Percentiles rank a stretch among this genome's conserved stretches.
Evolutionary conservation across 2,329 filamentous ascomycete genomes (phyloP).

Genomic region (Hypoxylon sp.): DNA sequence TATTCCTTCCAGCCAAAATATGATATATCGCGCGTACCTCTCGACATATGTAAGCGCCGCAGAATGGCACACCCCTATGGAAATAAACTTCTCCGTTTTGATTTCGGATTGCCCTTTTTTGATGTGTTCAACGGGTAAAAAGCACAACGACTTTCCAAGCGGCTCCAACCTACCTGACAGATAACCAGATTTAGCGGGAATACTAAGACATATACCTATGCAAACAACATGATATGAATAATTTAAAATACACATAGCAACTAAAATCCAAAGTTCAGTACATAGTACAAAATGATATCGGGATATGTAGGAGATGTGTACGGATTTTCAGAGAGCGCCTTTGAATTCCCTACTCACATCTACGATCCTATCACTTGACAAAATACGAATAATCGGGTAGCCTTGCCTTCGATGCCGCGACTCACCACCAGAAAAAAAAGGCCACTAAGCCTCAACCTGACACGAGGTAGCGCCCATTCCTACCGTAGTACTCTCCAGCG

Average conservation of each 20-base stretch:
- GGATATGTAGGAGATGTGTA: not conserved
- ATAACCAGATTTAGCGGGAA: constrained; percentile 5
- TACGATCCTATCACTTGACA: not conserved
- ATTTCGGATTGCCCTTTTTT: constrained; percentile 9
- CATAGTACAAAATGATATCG: not conserved
- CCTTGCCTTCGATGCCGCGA: constrained; percentile 14
- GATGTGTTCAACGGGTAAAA: constrained; percentile 6
- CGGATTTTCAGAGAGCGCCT: not conserved
- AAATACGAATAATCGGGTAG: not conserved
- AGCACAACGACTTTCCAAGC: constrained; percentile 6
- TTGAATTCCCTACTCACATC: not conserved
- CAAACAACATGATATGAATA: not conserved
- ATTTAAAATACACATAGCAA: not conserved
- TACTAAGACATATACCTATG: not conserved
- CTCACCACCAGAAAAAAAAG: not conserved
- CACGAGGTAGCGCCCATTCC: constrained; percentile 4
- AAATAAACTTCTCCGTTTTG: constrained; percentile 5
- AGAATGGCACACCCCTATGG: constrained; percentile 1
- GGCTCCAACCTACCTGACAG: not conserved
- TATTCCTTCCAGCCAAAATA: constrained; percentile 22
- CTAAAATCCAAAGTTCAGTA: not conserved
- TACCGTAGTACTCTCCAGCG: constrained; percentile 7
- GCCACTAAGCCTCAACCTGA: constrained; percentile 1
- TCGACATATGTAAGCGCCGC: constrained; percentile 12
- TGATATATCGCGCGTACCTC: constrained; percentile 25